These are phyloP conservation scores for Lithospermum erythrorhizon DNA, from an alignment of 257 asterid species.

Conservation along the genomic window DNA sequence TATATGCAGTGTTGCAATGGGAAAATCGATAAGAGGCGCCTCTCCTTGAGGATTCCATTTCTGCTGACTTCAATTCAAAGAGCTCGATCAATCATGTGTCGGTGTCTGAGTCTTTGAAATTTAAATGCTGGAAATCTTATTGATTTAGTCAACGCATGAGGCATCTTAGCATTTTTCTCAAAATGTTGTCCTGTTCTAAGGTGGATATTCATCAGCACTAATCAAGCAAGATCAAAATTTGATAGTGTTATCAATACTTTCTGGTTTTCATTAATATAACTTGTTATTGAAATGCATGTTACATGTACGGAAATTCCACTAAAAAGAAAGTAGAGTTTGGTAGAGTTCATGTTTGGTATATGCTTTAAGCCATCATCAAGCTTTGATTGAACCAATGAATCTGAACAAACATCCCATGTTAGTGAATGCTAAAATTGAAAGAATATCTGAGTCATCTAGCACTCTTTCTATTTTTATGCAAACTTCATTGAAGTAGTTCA, in stretches of 20 bases:
- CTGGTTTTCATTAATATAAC: background rate
- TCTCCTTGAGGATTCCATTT: background rate
- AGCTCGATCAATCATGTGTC: too few species aligned
- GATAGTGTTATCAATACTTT: background rate
- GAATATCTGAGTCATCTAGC: background rate
- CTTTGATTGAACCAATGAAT: background rate
- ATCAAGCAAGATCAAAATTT: background rate
- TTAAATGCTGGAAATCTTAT: background rate
- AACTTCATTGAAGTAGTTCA: background rate
- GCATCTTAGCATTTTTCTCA: background rate
- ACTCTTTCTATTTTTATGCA: background rate
- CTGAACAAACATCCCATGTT: background rate
- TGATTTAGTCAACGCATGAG: too few species aligned
- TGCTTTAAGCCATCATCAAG: background rate
- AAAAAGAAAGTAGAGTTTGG: background rate
- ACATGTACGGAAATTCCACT: background rate
- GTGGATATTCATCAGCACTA: background rate
- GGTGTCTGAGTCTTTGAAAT: background rate
- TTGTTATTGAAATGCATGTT: background rate
- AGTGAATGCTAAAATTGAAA: background rate
- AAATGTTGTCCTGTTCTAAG: background rate
- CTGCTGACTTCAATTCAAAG: background rate
- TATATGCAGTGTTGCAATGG: background rate
- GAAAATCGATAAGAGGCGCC: background rate
- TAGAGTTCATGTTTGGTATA: background rate